Evolutionary conservation across 2,329 filamentous ascomycete genomes (phyloP), one percentile per base, ranked within the genome.

Genomic region (Venturia pyrina): DNA sequence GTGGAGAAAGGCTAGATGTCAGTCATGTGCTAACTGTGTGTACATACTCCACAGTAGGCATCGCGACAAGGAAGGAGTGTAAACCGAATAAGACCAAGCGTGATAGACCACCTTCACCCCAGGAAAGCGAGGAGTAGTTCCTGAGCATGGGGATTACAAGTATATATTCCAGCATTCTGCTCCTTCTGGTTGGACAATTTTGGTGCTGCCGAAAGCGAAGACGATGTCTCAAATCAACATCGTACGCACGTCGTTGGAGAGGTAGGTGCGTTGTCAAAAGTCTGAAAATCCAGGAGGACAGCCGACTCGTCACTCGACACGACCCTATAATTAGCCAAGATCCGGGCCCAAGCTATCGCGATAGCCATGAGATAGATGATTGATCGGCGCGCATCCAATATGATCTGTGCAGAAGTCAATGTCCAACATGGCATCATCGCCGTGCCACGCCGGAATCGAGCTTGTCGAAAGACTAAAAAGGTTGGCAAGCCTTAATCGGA

Each of bases 21-120:
- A 59, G 53, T 32, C 53, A 59, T 40, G 53, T 59, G 24, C 53
- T 59, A n/a, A n/a, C n/a, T n/a, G n/a, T n/a, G n/a, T n/a, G n/a
- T n/a, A n/a, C n/a, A n/a, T n/a, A n/a, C n/a, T n/a, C n/a, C 28
- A 28, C 37, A 7, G 11, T 37, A 19, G 32, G 32, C 53, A 19
- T 37, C 8, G 7, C 5, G 53, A 59, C 15, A 59, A 57, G 50
- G 5, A 53, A 24, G 50, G 28, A 21, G 32, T 37, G 28, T 40
- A 59, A 15, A 37, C 53, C 28, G 28, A 59, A 37, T n/a, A 21
- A 37, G 53, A 24, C 50, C 50, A 34, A 57, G 50, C 11, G 32
- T 17, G 48, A 53, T 50, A 5, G 21, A 28, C 48, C 48, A 13
- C 53, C 13, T 34, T 37, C 28, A 37, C 53, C 28, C 28, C 28